A percentile compares a stretch with the other conserved stretches of the same genome.
phyloP scores from a whole-genome alignment of 495 filamentous ascomycete species.

The Penicillium pancosmium region DNA sequence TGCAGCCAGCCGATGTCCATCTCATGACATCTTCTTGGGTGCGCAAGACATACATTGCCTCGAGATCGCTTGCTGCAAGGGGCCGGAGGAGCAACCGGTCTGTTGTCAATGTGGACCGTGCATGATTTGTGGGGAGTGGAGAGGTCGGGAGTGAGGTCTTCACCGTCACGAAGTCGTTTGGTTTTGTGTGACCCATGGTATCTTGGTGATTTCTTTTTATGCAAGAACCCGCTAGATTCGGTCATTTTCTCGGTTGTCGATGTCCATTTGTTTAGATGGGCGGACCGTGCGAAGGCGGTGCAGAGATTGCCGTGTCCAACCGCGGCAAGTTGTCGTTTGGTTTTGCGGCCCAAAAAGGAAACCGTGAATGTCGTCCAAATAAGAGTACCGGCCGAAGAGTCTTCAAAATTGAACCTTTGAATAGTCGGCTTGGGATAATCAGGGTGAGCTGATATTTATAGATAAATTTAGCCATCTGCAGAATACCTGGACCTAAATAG shows the following conservation, averaged over 20 bases:
- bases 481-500: too few species aligned
- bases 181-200: neutral
- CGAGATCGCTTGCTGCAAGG: slow-evolving; percentile 36
- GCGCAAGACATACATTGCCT: slow-evolving; percentile 38
- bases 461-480: too few species aligned
- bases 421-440: too few species aligned
- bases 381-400: neutral
- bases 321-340: neutral
- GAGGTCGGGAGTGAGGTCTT: slow-evolving; percentile 15
- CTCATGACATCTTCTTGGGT: slow-evolving; percentile 55
- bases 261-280: neutral
- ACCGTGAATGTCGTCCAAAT: neutral
- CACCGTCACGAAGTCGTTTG: slow-evolving; percentile 9
- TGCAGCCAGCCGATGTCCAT: slow-evolving; percentile 38
- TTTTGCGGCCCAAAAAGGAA: neutral
- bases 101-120: slow-evolving; percentile 32
- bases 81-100: slow-evolving; percentile 49
- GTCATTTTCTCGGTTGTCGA: neutral
- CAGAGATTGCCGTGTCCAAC: slow-evolving; percentile 2
- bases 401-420: too few species aligned
- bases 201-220: neutral
- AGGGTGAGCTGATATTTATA: too few species aligned
- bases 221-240: neutral
- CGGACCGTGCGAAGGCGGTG: slow-evolving; percentile 7
- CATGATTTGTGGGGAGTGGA: slow-evolving; percentile 12